Evolutionary conservation across 805 yeast genomes (phyloP).

Genomic region (Candida alai): DNA sequence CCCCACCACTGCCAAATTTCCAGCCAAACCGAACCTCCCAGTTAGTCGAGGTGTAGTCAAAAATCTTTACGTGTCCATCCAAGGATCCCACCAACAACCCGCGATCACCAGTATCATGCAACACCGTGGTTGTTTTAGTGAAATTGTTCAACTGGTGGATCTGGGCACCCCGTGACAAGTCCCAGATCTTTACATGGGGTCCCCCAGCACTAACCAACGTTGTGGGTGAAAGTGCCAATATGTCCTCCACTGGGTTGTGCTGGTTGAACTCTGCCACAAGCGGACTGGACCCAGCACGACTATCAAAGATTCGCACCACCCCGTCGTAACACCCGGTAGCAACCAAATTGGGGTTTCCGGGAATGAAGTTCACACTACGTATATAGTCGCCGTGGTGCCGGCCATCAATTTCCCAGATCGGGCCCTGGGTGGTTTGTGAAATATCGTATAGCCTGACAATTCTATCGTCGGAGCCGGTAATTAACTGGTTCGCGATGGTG

Average conservation of each 20-base stretch:
- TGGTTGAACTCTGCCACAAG: slow-evolving; percentile 70
- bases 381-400: slow-evolving; percentile 84
- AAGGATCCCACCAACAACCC: slow-evolving; percentile 92
- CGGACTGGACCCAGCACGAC: slow-evolving; percentile 45
- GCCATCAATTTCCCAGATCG: slow-evolving; percentile 57
- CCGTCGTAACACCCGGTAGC: slow-evolving; percentile 96
- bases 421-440: slow-evolving; percentile 63
- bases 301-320: slow-evolving; percentile 74
- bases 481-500: slow-evolving; percentile 62
- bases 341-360: slow-evolving; percentile 70
- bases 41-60: slow-evolving; percentile 65
- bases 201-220: slow-evolving; percentile 80
- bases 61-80: slow-evolving; percentile 96
- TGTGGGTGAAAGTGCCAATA: slow-evolving; percentile 69
- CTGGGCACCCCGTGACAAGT: slow-evolving; percentile 71
- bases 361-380: slow-evolving; percentile 75
- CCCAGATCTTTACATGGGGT: slow-evolving; percentile 86
- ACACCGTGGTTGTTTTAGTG: slow-evolving; percentile 88
- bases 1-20: slow-evolving; percentile 90
- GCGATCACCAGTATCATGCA: slow-evolving; percentile 66
- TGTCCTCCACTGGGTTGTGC: slow-evolving; percentile 74
- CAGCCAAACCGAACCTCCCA: slow-evolving; percentile 95
- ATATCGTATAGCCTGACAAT: slow-evolving; percentile 86
- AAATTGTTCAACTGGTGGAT: slow-evolving; percentile 77
- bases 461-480: slow-evolving; percentile 91